Base-by-base conservation (phyloP, 345 rosid species). In the Geranium rotundifolium region DNA sequence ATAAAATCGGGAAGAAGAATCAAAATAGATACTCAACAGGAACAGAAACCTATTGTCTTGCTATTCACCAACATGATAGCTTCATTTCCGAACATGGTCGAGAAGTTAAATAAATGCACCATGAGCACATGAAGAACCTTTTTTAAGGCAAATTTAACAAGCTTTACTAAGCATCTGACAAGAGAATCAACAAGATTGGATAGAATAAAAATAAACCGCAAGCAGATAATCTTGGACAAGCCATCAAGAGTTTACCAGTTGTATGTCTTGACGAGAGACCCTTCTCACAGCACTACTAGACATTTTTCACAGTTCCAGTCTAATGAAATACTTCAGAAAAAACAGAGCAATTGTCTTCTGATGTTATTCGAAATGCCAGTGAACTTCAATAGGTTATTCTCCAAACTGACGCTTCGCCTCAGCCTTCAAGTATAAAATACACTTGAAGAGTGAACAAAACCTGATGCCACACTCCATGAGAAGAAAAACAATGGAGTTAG, bases 231-330 rank as follows among this genome's bases (percentile, higher is more conserved):
- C 10, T 20, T 14, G 8, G 1, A 54, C 20, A 5, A 10, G 31
- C 19, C 63, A 31, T 0, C 27, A 57, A 54, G 52, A 15, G 52
- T 9, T 76, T 77, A 91, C 98, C 83, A 87, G 76, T 73, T 91
- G 95, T 67, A 91, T 91, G 73, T 91, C 95, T 78, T 82, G 84
- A 52, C 88, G 89, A 13, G 90, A 89, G 37, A 91, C 96, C 77
- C 92, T 81, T 71, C 89, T 87, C 58, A 71, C 85, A 5, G 85
- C 52, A 75, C 86, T 92, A 72, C 78, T 88, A 1, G 96, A 86
- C 98, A 91, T 91, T 54, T 62, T 63, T 5, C 20, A 49, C 71
- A 57, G 54, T 67, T 61, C 59, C 62, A 62, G 60, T 54, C 41
- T 34, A 46, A 46, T 46, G 52, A 7, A 46, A 46, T 46, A 46